A percentile compares a stretch with the other conserved stretches of the same genome.
Conservation (phyloP, 1,284 basidiomycete species). For the Omphalotus olearius region DNA sequence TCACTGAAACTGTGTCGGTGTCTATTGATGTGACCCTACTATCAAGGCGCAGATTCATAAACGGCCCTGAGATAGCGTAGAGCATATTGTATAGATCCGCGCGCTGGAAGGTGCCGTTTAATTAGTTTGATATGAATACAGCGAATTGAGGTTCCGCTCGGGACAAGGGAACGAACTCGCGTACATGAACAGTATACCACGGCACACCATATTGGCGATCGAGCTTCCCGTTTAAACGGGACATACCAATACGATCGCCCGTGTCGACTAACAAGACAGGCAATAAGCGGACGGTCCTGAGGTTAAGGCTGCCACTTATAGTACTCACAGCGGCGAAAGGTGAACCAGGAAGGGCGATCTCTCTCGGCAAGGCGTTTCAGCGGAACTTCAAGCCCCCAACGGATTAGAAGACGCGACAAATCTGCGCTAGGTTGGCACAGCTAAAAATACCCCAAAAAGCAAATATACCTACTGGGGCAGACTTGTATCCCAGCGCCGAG, state of each 20-base stretch:
- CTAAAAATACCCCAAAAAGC: background rate
- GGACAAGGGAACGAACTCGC: background rate
- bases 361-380: slow-evolving; percentile 30
- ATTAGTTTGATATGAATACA: background rate
- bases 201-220: slow-evolving; percentile 11
- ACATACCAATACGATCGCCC: slow-evolving; percentile 10
- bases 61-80: slow-evolving; percentile 35
- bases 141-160: background rate
- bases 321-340: slow-evolving; percentile 41
- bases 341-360: slow-evolving; percentile 40
- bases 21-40: slow-evolving; percentile 38
- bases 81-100: slow-evolving; percentile 47
- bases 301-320: background rate
- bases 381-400: slow-evolving; percentile 46
- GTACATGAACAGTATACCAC: slow-evolving; percentile 13
- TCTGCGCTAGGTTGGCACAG: slow-evolving; percentile 41
- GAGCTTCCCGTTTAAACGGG: slow-evolving; percentile 11
- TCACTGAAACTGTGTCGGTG: slow-evolving; percentile 29
- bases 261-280: slow-evolving; percentile 32
- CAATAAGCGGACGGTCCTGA: slow-evolving; percentile 30
- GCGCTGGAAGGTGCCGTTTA: slow-evolving; percentile 26
- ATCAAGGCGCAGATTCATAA: slow-evolving; percentile 37
- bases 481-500: slow-evolving; percentile 48
- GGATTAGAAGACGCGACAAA: slow-evolving; percentile 40
- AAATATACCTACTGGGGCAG: slow-evolving; percentile 26